Base-by-base conservation (phyloP, 176 grass and related monocot species). In the Poa pratensis region DNA sequence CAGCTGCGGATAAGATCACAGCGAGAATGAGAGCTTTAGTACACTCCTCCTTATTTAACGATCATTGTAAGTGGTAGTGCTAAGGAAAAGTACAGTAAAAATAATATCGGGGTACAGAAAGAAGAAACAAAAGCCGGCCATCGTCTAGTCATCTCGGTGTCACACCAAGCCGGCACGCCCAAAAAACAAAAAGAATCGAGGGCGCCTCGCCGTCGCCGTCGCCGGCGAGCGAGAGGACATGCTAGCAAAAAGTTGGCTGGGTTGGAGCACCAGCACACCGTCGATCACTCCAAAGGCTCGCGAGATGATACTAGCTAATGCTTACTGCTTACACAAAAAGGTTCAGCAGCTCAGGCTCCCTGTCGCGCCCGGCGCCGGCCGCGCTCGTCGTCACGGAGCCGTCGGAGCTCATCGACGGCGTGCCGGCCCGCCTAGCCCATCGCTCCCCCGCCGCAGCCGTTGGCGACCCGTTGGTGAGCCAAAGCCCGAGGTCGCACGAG, bases 381-480 rank as follows among this genome's bases (percentile, higher is more conserved):
- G 70, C 71, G 71, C 23, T 84, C 20, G 91, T 95, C 37, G 88
- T 99, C 48, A 99, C 92, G 55, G 97, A 99, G 2, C 81, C 86
- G 52, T 90, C 92, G 5, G 97, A 99, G 86, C 89, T 90, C 84
- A 85, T 86, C 23, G 97, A 99, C 45, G 94, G 94, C 75, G 97
- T 92, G n/a, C 67, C 90, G 22, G 76, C 83, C 9, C 89, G 66
- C 45, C 74, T 68, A 7, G 59, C 24, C 54, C 53, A 82, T 32
- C 89, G 66, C 20, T 83, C 82, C 12, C 27, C 64, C 4, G 7
- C 9, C 45, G 48, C 57, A 22, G 78, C 45, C 6, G 43, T 65
- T 9, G 80, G 23, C 19, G 79, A 88, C 9, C 63, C 48, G 63
- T 88, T 87, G 62, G 70, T 84, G 79, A 92, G 73, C 61, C 88